A percentile compares a stretch with the other conserved stretches of the same genome.
phyloP scores from a whole-genome alignment of 2,329 filamentous ascomycete species.

The Xylaria polymorpha region DNA sequence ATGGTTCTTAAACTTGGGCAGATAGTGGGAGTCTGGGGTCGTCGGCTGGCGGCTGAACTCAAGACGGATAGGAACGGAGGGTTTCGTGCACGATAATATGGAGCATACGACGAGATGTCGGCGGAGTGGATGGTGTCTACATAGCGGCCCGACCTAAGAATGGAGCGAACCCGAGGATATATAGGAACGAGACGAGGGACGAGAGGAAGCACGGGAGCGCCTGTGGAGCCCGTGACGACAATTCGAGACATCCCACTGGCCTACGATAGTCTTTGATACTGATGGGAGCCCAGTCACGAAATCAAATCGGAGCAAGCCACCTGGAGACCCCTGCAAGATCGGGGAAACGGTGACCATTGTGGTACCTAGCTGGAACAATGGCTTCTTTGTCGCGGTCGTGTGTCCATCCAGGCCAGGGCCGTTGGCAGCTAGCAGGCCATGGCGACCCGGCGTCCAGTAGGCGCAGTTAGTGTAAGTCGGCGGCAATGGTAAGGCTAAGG shows the following conservation, averaged over 20 bases:
- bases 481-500: constrained; percentile 27
- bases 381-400: constrained; percentile 27
- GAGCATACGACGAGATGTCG: constrained; percentile 47
- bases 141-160: constrained; percentile 48
- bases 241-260: constrained; percentile 51
- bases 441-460: neutral
- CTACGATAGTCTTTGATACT: constrained; percentile 41
- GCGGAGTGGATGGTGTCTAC: constrained; percentile 45
- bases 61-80: constrained; percentile 49
- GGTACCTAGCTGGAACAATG: constrained; percentile 31
- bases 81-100: constrained; percentile 47
- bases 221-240: constrained; percentile 48
- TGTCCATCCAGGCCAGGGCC: constrained; percentile 4
- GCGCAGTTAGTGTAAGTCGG: constrained; percentile 5
- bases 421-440: constrained; percentile 7
- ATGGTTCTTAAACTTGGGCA: constrained; percentile 50
- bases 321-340: constrained; percentile 48
- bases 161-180: constrained; percentile 53
- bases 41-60: constrained; percentile 43
- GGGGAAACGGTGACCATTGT: constrained; percentile 43
- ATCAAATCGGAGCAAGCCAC: constrained; percentile 51
- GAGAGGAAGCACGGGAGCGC: constrained; percentile 31
- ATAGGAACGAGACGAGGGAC: constrained; percentile 46
- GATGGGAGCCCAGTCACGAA: constrained; percentile 52
- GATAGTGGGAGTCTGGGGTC: constrained; percentile 39